phyloP scores from a whole-genome alignment of 805 yeast genomes.

The Cyberlindnera misumaiensis region DNA sequence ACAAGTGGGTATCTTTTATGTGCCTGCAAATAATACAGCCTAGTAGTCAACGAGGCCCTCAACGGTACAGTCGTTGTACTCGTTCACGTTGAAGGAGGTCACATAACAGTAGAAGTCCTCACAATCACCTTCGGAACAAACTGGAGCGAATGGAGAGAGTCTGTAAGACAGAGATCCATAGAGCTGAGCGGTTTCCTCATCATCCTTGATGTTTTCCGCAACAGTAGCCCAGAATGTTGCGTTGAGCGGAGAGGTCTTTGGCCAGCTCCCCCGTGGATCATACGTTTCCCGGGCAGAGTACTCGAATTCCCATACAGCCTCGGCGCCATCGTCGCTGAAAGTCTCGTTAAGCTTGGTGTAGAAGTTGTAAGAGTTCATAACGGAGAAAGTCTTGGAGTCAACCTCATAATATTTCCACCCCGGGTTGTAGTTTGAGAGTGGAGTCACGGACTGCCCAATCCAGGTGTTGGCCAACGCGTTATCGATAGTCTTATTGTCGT shows the following conservation, averaged over 20 bases:
- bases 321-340: slow-evolving; percentile 43
- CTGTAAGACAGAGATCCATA: slow-evolving; percentile 47
- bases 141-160: slow-evolving; percentile 46
- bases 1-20: too few relatives aligned
- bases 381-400: slow-evolving; percentile 51
- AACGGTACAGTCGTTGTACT: slow-evolving; percentile 11
- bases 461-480: slow-evolving; percentile 52
- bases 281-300: slow-evolving; percentile 60
- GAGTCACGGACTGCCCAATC: slow-evolving; percentile 63
- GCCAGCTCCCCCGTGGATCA: slow-evolving; percentile 49
- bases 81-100: slow-evolving; percentile 16
- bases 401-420: slow-evolving; percentile 69
- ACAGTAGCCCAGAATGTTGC: slow-evolving; percentile 59
- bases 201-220: slow-evolving; percentile 28
- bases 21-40: too few relatives aligned
- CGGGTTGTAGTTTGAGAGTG: slow-evolving; percentile 54
- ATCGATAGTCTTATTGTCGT: slow-evolving; percentile 36
- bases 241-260: slow-evolving; percentile 49
- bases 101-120: slow-evolving; percentile 16
- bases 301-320: slow-evolving; percentile 56
- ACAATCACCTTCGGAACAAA: slow-evolving; percentile 31
- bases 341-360: slow-evolving; percentile 56
- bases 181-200: slow-evolving; percentile 39
- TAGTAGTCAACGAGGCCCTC: slow-evolving; percentile 5
- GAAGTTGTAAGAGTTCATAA: slow-evolving; percentile 54